Evolutionary conservation across 495 filamentous ascomycete genomes (phyloP).

Genomic region (Cudoniella acicularis): DNA sequence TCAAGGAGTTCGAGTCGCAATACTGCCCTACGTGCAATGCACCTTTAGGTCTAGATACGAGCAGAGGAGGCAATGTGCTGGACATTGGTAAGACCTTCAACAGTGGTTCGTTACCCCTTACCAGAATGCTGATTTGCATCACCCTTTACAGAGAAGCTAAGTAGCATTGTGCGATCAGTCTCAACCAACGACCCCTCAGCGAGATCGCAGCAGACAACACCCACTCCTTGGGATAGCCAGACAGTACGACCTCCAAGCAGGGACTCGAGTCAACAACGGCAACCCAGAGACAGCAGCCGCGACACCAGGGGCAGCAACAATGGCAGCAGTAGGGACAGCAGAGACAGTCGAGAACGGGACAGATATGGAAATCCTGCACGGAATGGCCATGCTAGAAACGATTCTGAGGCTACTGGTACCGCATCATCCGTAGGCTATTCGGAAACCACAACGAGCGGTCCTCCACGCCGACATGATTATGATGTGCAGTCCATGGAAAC

Average conservation of each 20-base stretch:
- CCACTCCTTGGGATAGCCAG: slow-evolving; percentile 47
- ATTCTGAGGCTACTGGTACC: slow-evolving; percentile 64
- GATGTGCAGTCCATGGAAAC: slow-evolving; percentile 96
- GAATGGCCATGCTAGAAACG: slow-evolving; percentile 69
- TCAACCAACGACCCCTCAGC: slow-evolving; percentile 55
- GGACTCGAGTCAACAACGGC: slow-evolving; percentile 35
- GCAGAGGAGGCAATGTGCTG: slow-evolving; percentile 88
- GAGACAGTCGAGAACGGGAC: slow-evolving; percentile 48
- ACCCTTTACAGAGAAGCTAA: slow-evolving; percentile 75
- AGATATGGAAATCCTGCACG: slow-evolving; percentile 53
- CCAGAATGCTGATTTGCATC: slow-evolving; percentile 12
- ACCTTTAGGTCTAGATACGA: slow-evolving; percentile 89
- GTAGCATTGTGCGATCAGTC: slow-evolving; percentile 85
- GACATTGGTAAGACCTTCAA: slow-evolving; percentile 72
- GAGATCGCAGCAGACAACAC: slow-evolving; percentile 48
- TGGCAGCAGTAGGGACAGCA: slow-evolving; percentile 33
- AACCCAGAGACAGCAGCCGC: slow-evolving; percentile 38
- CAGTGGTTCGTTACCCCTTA: slow-evolving; percentile 12
- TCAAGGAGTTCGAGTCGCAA: slow-evolving; percentile 91
- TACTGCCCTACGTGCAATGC: slow-evolving; percentile 94
- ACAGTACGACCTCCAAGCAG: slow-evolving; percentile 44
- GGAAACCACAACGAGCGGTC: slow-evolving; percentile 56
- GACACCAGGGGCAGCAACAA: slow-evolving; percentile 42
- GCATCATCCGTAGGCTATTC: slow-evolving; percentile 75
- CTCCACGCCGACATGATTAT: slow-evolving; percentile 80